Evolutionary conservation across 2,329 filamentous ascomycete species (phyloP).

Genomic region (Chaetomiaceae sp.): DNA sequence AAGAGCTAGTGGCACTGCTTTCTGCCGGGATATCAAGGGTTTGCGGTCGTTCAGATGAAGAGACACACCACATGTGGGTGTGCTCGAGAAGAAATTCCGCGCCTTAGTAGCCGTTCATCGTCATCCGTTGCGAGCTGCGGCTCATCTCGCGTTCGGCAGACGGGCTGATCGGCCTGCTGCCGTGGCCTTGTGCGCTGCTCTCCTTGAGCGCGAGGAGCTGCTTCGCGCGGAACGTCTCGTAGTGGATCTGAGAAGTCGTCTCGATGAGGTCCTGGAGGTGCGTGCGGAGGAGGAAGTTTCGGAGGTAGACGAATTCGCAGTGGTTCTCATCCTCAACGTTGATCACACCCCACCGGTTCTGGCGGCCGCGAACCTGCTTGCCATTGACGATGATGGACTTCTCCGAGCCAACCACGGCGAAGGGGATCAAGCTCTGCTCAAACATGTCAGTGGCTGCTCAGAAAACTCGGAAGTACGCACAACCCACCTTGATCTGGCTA

Average conservation of each 20-base stretch:
- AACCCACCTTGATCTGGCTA: slow-evolving; percentile 85
- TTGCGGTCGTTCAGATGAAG: slow-evolving; percentile 10
- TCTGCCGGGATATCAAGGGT: slow-evolving; percentile 25
- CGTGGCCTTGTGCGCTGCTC: slow-evolving; percentile 79
- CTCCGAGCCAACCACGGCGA: slow-evolving; percentile 96
- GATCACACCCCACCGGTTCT: slow-evolving; percentile 99
- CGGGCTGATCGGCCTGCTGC: slow-evolving; percentile 91
- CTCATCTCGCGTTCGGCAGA: slow-evolving; percentile 92
- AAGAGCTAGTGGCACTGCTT: slow-evolving; percentile 16
- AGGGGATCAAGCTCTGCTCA: slow-evolving; percentile 80
- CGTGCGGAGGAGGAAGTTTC: slow-evolving; percentile 97
- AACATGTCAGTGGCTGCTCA: slow-evolving; percentile 8
- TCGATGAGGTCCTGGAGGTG: slow-evolving; percentile 98
- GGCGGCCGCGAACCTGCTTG: slow-evolving; percentile 93
- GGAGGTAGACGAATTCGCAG: slow-evolving; percentile 98
- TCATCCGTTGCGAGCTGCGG: slow-evolving; percentile 94
- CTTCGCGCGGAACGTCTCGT: slow-evolving; percentile 99
- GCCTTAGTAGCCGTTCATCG: slow-evolving; percentile 96
- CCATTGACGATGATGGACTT: slow-evolving; percentile 97
- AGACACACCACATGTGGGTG: background rate
- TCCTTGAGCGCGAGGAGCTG: slow-evolving; percentile 97
- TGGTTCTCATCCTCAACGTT: slow-evolving; percentile 99
- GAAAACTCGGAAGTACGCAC: background rate
- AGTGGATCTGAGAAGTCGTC: slow-evolving; percentile 99
- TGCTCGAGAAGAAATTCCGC: background rate